Evolutionary conservation across 2,329 filamentous ascomycete species (phyloP).

Genomic region (Cladophialophora yegresii): DNA sequence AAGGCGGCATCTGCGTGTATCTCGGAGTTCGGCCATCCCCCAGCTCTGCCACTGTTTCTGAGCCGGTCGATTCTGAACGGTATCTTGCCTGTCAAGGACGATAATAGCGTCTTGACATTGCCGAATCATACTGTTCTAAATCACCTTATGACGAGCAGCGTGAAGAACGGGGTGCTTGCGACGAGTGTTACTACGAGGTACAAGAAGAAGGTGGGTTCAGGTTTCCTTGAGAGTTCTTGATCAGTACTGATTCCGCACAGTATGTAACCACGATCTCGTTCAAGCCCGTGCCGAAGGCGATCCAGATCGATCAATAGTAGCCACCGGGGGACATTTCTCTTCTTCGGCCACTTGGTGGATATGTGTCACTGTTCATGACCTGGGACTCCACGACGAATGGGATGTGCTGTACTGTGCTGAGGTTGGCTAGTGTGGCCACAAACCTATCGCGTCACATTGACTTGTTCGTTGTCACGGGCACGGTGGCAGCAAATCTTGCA

Average conservation of each 20-base stretch:
- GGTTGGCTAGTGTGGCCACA: background rate
- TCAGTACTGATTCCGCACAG: constrained; percentile 51
- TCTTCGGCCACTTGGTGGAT: background rate
- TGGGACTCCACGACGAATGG: background rate
- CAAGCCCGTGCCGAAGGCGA: constrained; percentile 68
- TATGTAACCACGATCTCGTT: constrained; percentile 98
- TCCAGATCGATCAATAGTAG: constrained; percentile 8
- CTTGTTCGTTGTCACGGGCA: background rate
- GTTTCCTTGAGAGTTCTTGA: background rate
- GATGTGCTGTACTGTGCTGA: background rate
- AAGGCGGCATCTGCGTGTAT: constrained; percentile 73
- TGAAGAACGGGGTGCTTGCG: constrained; percentile 92
- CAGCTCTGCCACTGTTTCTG: constrained; percentile 83
- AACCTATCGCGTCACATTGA: background rate
- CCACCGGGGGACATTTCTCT: background rate
- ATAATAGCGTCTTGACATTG: constrained; percentile 94
- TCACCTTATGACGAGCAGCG: constrained; percentile 94
- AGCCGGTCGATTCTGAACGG: constrained; percentile 94
- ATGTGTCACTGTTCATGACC: background rate
- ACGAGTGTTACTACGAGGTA: constrained; percentile 98
- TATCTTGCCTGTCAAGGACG: constrained; percentile 89
- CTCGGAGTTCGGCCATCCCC: constrained; percentile 78
- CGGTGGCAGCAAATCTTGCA: background rate
- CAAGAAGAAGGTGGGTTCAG: constrained; percentile 68
- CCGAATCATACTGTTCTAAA: constrained; percentile 97